Evolutionary conservation across 1,284 basidiomycete genomes (phyloP).

Genomic region (Malassezia arunalokei): DNA sequence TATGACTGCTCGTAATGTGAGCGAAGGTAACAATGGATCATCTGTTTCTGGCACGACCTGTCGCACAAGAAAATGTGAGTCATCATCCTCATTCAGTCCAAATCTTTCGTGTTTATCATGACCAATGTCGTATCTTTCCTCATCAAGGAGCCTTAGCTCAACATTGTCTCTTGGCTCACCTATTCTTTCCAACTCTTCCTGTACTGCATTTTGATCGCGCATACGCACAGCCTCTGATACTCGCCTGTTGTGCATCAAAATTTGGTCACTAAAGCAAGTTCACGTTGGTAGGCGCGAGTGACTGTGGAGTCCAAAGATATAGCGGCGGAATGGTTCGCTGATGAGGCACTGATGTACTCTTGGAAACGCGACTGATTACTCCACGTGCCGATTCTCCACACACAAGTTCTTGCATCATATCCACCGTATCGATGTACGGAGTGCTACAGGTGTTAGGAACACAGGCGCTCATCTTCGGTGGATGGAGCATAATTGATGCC

Average conservation of each 20-base stretch:
- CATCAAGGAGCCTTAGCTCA: conserved; percentile 5
- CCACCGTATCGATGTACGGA: neutral
- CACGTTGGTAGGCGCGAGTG: no score
- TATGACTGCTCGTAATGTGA: conserved; percentile 51
- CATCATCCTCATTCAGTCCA: conserved; percentile 31
- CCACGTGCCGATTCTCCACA: no score
- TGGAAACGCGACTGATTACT: no score
- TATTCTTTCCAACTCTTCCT: neutral
- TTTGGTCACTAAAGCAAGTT: no score
- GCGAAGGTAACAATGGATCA: conserved; percentile 50
- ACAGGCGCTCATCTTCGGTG: neutral
- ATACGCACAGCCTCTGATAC: neutral
- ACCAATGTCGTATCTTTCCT: neutral
- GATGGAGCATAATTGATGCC: conserved; percentile 1
- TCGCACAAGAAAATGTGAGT: conserved; percentile 29
- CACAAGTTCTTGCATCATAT: no score
- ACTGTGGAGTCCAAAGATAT: no score
- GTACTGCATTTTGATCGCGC: neutral
- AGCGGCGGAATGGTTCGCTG: no score
- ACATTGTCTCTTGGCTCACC: neutral
- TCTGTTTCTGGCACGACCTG: conserved; percentile 51
- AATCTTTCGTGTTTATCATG: neutral
- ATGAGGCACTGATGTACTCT: no score
- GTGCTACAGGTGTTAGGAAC: neutral
- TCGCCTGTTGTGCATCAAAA: neutral